Conservation (phyloP, 306 rosid genomes). For the Sesbania bispinosa region DNA sequence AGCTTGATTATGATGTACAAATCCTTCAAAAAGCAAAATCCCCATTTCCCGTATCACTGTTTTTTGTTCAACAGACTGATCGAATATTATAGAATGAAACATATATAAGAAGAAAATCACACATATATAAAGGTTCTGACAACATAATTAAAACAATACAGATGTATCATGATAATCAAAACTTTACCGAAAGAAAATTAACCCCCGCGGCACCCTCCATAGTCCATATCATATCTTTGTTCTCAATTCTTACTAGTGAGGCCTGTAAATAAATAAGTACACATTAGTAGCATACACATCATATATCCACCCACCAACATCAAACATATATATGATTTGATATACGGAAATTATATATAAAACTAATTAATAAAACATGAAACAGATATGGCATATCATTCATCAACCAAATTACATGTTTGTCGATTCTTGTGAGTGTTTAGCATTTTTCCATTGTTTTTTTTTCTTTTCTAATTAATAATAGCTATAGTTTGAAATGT, state of each 20-base stretch:
- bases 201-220: too few relatives aligned
- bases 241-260: not conserved
- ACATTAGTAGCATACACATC: not conserved
- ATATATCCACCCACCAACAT: not conserved
- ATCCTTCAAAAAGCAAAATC: conserved; percentile 2
- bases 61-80: not conserved
- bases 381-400: not conserved
- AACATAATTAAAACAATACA: conserved; percentile 8
- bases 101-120: conserved; percentile 1
- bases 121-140: not conserved
- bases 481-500: conserved; percentile 29
- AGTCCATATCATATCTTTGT: too few relatives aligned
- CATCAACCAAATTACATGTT: not conserved
- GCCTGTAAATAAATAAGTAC: not conserved
- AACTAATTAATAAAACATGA: not conserved
- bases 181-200: too few relatives aligned
- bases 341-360: not conserved
- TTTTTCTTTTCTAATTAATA: not conserved
- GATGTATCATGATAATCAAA: too few relatives aligned
- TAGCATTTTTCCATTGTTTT: not conserved
- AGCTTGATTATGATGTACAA: conserved; percentile 1
- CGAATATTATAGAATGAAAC: conserved; percentile 13
- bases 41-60: conserved; percentile 2
- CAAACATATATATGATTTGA: not conserved
- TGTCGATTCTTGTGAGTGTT: not conserved